Evolutionary conservation across 768 basidiomycete species (phyloP), one percentile per base, ranked within the genome.

Genomic region (Termitomyces bulborhizus): DNA sequence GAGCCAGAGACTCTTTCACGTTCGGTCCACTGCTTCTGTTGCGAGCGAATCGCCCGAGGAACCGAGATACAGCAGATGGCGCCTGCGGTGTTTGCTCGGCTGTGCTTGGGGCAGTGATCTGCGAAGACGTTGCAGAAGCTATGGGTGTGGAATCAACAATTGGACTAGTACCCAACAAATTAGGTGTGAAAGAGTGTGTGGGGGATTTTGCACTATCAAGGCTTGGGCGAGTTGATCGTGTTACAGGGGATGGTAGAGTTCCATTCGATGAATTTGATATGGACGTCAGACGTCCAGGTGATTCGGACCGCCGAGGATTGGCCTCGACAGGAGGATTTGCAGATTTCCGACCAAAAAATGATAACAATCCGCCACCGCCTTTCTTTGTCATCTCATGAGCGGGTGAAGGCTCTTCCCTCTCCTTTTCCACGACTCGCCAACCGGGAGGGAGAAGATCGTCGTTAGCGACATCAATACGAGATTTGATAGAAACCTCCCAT

Each of bases 51-150:
- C 90, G 82, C 48, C 79, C 83, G 46, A 93, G 75, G 66, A 95
- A 94, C 4, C 93, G 82, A 11, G 91, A 90, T 32, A 94, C 88
- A 7, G 82, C 89, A 0, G 93, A 90, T 29, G 81, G 74, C 13
- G 77, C 66, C 4, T 15, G 53, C 8, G 74, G 63, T 34, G 62
- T 60, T 15, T 66, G 61, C 21, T 69, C 68, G 24, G 60, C 26
- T 24, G 60, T 53, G 24, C 65, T 54, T 3, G 64, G 55, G 13
- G 57, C 57, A 34, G 57, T 36, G 13, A 60, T 39, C 36, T 46
- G 52, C 3, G 60, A 51, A 44, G 53, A 61, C 5, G 66, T 53
- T 29, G 32, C 57, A 43, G 54, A 34, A 6, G 49, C 18, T 43
- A 45, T 42, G 24, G 39, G 16, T 6, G 56, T 36, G 27, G 41